Conservation (phyloP, 176 grass and related monocot species). For the Tillandsia fasciculata region DNA sequence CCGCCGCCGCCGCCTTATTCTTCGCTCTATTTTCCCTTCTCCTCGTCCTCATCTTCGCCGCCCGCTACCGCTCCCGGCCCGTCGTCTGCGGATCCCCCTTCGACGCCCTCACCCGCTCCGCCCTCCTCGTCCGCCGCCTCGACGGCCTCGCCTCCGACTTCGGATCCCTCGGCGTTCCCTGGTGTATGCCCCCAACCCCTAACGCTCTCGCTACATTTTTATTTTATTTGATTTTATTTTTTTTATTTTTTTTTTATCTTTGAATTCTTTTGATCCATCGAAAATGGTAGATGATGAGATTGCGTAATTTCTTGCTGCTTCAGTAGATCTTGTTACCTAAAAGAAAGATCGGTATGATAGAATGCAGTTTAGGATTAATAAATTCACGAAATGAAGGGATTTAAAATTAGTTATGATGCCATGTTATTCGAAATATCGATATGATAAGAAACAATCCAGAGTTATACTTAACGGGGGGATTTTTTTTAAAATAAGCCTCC, state of each 20-base stretch:
- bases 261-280: neutral
- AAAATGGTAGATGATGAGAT: neutral
- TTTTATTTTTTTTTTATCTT: neutral
- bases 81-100: conserved; percentile 38
- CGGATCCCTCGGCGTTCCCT: conserved; percentile 78
- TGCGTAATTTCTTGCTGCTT: neutral
- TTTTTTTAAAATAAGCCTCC: no score
- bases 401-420: no score
- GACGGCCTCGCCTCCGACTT: conserved; percentile 71
- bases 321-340: neutral
- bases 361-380: no score
- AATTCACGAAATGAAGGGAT: no score
- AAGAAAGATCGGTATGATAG: no score
- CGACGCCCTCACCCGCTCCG: conserved; percentile 28
- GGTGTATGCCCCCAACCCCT: conserved; percentile 48
- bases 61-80: conserved; percentile 22
- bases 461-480: no score
- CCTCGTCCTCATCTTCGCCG: conserved; percentile 27
- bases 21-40: conserved; percentile 35
- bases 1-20: conserved; percentile 29
- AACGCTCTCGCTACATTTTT: neutral
- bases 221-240: no score
- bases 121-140: conserved; percentile 13
- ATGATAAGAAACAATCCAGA: neutral
- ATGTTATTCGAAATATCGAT: no score